phyloP scores from a whole-genome alignment of 192 early-diverging fungal species.

The Coemansia sp. region DNA sequence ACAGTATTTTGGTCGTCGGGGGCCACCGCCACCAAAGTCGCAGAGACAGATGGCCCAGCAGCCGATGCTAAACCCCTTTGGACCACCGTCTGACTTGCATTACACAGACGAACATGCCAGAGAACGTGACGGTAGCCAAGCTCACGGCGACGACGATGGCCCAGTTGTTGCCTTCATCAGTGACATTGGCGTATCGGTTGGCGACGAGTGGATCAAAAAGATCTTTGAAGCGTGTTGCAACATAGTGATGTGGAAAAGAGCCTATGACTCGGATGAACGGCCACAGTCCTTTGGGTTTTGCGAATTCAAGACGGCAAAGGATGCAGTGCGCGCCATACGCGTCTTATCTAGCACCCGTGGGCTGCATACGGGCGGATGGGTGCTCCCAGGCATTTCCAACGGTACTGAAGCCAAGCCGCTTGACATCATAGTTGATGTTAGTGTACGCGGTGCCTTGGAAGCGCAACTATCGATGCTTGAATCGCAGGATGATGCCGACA shows the following conservation, averaged over 20 bases:
- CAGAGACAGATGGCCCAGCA: neutral
- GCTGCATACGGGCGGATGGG: neutral
- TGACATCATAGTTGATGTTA: slow-evolving; percentile 15
- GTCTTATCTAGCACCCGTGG: slow-evolving; percentile 21
- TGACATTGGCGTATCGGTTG: slow-evolving; percentile 16
- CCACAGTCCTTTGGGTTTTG: slow-evolving; percentile 53
- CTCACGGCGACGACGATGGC: neutral
- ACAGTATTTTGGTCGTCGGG: neutral
- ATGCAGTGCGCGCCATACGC: slow-evolving; percentile 22
- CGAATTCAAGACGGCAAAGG: slow-evolving; percentile 26
- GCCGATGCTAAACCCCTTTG: slow-evolving; percentile 41
- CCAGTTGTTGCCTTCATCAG: slow-evolving; percentile 31
- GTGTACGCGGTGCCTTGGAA: slow-evolving; percentile 10
- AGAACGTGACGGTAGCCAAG: neutral
- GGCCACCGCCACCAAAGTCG: neutral
- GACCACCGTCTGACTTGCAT: slow-evolving; percentile 6
- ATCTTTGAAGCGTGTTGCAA: slow-evolving; percentile 32
- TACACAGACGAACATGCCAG: neutral
- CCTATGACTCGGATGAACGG: slow-evolving; percentile 20
- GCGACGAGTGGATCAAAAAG: slow-evolving; percentile 34
- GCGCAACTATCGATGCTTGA: neutral
- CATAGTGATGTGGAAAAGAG: slow-evolving; percentile 34
- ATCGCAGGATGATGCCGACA: neutral
- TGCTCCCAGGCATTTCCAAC: neutral
- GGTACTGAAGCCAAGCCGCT: slow-evolving; percentile 5